Conservation (phyloP, 1,139 yeast genomes). For the Suhomyces bribrorum region DNA sequence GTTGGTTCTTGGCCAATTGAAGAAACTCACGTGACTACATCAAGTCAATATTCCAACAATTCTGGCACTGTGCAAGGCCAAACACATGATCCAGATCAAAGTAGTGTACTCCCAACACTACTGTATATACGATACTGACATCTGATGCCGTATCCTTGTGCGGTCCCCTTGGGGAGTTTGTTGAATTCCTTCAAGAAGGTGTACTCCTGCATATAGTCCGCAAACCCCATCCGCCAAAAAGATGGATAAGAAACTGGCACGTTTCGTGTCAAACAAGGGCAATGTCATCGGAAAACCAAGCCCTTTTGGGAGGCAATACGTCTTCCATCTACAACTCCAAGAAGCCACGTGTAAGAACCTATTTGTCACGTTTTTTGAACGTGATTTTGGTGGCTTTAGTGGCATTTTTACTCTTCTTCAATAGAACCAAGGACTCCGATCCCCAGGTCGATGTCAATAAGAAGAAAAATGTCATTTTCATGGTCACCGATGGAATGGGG, state of each 20-base stretch:
- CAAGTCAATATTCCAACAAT: too few relatives aligned
- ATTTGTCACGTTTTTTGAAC: constrained; percentile 10
- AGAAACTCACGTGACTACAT: too few relatives aligned
- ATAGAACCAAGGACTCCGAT: constrained; percentile 4
- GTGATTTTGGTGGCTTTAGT: constrained; percentile 13
- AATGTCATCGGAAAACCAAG: constrained; percentile 15
- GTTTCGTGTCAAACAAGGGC: neutral
- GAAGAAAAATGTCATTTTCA: constrained; percentile 27
- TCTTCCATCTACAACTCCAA: constrained; percentile 14
- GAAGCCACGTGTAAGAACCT: constrained; percentile 6
- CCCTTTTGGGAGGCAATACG: constrained; percentile 18
- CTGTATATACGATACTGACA: too few relatives aligned
- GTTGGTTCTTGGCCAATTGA: too few relatives aligned
- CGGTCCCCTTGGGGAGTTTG: too few relatives aligned
- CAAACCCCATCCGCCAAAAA: neutral
- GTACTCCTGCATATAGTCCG: too few relatives aligned
- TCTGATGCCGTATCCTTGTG: too few relatives aligned
- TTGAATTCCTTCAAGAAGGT: too few relatives aligned
- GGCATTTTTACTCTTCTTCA: constrained; percentile 12
- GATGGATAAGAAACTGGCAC: neutral
- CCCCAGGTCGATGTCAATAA: constrained; percentile 13
- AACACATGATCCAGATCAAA: too few relatives aligned
- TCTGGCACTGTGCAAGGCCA: too few relatives aligned
- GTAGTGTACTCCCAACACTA: too few relatives aligned
- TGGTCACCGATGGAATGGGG: constrained; percentile 35